These are phyloP conservation scores for Lasiodiplodia theobromae DNA, from an alignment of 2,329 filamentous ascomycete genomes.

Conservation along the genomic window DNA sequence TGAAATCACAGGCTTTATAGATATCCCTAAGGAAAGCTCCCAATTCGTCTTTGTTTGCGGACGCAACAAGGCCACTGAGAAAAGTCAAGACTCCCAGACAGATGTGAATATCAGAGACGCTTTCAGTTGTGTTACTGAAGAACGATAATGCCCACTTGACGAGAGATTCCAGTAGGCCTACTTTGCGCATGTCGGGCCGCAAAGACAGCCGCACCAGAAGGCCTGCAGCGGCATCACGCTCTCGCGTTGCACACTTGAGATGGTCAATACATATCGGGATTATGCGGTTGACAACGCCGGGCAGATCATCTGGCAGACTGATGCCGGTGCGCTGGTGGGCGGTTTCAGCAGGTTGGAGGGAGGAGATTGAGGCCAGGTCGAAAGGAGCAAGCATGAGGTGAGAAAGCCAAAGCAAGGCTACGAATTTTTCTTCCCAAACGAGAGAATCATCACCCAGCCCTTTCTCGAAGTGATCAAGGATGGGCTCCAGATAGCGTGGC, in stretches of 20 bases:
- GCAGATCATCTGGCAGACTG: constrained; percentile 65
- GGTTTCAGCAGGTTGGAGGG: constrained; percentile 48
- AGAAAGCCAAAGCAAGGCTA: constrained; percentile 80
- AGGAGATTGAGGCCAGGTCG: constrained; percentile 84
- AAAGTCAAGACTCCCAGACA: constrained; percentile 83
- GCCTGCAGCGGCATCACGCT: constrained; percentile 84
- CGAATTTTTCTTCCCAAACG: constrained; percentile 85
- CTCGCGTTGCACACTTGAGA: constrained; percentile 79
- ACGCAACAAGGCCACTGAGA: constrained; percentile 74
- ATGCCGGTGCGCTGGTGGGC: constrained; percentile 53
- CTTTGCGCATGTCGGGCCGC: constrained; percentile 83
- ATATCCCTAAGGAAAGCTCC: constrained; percentile 69
- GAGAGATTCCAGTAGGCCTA: constrained; percentile 73
- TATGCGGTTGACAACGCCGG: constrained; percentile 73
- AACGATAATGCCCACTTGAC: constrained; percentile 73
- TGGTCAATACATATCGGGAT: constrained; percentile 75
- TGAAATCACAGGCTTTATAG: constrained; percentile 68
- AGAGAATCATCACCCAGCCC: constrained; percentile 47
- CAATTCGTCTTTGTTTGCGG: constrained; percentile 78
- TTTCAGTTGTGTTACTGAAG: constrained; percentile 57
- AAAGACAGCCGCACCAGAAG: constrained; percentile 83
- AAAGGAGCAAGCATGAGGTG: constrained; percentile 75
- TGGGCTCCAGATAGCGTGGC: constrained; percentile 79
- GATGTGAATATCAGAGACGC: constrained; percentile 68
- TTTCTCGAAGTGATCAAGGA: constrained; percentile 77